Percentiles rank a stretch among this genome's conserved stretches.
Evolutionary conservation across 192 early-diverging fungal species (phyloP).

Genomic region (Coemansia sp.): DNA sequence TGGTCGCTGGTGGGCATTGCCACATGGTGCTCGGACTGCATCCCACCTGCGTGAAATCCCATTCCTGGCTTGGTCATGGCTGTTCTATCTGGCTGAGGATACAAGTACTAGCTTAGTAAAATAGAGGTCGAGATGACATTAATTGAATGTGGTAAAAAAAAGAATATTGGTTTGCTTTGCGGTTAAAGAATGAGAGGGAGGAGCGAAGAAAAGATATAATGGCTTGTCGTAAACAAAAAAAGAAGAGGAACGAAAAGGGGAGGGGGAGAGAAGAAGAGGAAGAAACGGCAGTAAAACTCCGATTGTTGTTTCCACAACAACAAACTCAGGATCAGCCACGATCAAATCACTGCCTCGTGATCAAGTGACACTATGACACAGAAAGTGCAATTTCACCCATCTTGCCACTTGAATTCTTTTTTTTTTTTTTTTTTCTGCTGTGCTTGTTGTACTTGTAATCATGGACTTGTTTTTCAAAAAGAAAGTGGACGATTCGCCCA

Average conservation of each 20-base stretch:
- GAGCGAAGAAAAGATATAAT: neutral
- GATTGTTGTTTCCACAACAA: no score
- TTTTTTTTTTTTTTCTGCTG: no score
- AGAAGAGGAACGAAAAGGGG: neutral
- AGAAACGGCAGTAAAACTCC: no score
- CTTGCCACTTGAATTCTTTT: neutral
- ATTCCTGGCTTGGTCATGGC: constrained; percentile 2
- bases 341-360: neutral
- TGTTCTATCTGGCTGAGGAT: constrained; percentile 4
- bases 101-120: neutral
- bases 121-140: neutral
- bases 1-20: constrained; percentile 23
- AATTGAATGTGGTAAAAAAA: no score
- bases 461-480: constrained; percentile 76
- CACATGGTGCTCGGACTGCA: constrained; percentile 22
- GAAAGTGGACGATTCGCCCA: constrained; percentile 67
- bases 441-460: constrained; percentile 7
- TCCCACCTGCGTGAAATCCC: constrained; percentile 11
- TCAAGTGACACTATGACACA: neutral
- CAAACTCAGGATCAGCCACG: neutral
- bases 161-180: no score
- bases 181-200: neutral
- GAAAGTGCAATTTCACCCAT: constrained; percentile 3
- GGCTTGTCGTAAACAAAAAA: constrained; percentile 4
- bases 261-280: no score